Evolutionary conservation across 768 basidiomycete genomes (phyloP).

Genomic region (Lactarius sp.): DNA sequence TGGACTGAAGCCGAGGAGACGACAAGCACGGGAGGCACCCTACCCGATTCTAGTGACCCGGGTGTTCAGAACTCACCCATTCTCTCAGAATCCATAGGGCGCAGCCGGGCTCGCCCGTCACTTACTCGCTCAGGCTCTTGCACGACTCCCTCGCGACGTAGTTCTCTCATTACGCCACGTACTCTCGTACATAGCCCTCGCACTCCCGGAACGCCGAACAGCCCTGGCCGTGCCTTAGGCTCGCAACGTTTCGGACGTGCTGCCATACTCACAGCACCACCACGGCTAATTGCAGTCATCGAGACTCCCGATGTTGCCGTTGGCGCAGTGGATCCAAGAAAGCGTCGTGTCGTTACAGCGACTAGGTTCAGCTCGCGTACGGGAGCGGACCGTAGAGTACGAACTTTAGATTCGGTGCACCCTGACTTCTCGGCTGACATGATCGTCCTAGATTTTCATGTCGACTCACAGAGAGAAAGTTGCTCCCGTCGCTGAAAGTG

Average conservation of each 20-base stretch:
- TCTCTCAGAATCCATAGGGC: constrained; percentile 28
- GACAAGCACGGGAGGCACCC: constrained; percentile 19
- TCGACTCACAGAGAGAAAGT: constrained; percentile 71
- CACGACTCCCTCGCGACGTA: constrained; percentile 41
- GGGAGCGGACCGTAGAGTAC: constrained; percentile 77
- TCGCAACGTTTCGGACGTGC: constrained; percentile 57
- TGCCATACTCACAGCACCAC: constrained; percentile 77
- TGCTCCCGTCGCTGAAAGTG: constrained; percentile 28
- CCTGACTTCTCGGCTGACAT: not conserved
- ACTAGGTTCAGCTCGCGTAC: constrained; percentile 81
- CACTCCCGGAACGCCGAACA: constrained; percentile 46
- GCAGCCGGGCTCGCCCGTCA: constrained; percentile 43
- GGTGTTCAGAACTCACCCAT: constrained; percentile 27
- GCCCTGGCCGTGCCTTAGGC: constrained; percentile 27
- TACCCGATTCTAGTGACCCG: constrained; percentile 24
- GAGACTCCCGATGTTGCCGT: constrained; percentile 88
- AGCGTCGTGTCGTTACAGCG: constrained; percentile 79
- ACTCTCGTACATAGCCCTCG: constrained; percentile 35
- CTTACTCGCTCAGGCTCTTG: constrained; percentile 51
- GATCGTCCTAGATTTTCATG: constrained; percentile 59
- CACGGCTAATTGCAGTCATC: constrained; percentile 74
- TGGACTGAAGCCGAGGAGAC: constrained; percentile 68
- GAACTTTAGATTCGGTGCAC: constrained; percentile 29
- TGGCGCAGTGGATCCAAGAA: constrained; percentile 80
- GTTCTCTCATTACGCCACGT: constrained; percentile 28